Evolutionary conservation across 139 green algal species (phyloP).

Genomic region (Trebouxia sp.): DNA sequence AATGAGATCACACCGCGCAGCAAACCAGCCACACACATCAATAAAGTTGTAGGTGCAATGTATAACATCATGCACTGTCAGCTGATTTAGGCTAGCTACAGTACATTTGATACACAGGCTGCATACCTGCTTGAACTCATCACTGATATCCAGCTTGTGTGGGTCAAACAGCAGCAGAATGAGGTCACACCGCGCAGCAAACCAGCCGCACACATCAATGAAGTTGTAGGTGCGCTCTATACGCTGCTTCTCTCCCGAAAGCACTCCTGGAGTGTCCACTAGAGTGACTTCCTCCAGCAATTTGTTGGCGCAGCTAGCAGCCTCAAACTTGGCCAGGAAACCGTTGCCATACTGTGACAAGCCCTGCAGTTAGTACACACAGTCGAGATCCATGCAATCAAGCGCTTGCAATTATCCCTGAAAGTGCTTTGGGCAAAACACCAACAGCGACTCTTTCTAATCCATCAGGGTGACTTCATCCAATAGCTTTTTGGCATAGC

Average conservation of each 20-base stretch:
- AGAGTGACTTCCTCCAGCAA: constrained; percentile 93
- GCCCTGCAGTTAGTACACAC: no score
- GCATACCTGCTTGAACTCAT: constrained; percentile 92
- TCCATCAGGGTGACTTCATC: constrained; percentile 91
- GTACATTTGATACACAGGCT: no score
- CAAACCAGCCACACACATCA: constrained; percentile 90
- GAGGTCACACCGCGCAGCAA: constrained; percentile 91
- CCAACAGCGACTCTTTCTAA: no score
- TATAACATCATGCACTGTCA: no score
- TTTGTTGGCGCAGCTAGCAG: constrained; percentile 70
- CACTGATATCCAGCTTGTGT: constrained; percentile 88
- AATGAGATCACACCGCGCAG: constrained; percentile 91
- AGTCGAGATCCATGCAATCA: no score
- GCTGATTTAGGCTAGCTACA: no score
- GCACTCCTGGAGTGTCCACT: constrained; percentile 92
- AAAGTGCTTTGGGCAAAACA: constrained; percentile 91
- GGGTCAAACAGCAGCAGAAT: constrained; percentile 99
- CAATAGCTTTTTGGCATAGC: no score
- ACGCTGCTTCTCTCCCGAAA: constrained; percentile 60
- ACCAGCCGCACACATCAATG: constrained; percentile 87
- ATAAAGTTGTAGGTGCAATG: constrained; percentile 93
- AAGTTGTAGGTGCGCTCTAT: constrained; percentile 91
- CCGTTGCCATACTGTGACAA: constrained; percentile 72
- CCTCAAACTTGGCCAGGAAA: constrained; percentile 95
- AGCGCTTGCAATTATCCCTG: no score